A percentile compares a stretch with the other conserved stretches of the same genome.
phyloP scores from a whole-genome alignment of 805 yeast species.

The Teunomyces barrocoloradensis region DNA sequence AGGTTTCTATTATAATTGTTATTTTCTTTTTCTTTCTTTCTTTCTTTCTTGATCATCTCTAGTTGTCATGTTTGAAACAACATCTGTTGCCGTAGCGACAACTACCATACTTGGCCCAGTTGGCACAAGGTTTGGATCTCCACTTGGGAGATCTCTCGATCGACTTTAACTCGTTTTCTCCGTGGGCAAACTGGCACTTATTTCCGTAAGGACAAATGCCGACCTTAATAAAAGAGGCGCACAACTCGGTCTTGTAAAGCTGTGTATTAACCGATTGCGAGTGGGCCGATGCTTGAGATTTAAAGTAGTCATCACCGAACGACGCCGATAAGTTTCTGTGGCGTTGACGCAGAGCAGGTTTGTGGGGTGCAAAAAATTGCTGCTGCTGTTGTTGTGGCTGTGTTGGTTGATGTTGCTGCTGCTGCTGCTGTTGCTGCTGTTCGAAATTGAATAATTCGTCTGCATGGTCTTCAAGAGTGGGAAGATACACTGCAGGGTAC shows the following conservation, averaged over 20 bases:
- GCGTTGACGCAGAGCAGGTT: background rate
- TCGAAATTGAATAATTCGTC: conserved; percentile 22
- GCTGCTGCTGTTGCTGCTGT: conserved; percentile 12
- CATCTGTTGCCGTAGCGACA: conserved; percentile 91
- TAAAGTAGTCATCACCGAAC: conserved; percentile 2
- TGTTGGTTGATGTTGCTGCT: conserved; percentile 9
- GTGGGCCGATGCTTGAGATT: background rate
- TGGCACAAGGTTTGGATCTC: conserved; percentile 88
- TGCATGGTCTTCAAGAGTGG: conserved; percentile 10
- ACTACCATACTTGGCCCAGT: conserved; percentile 77
- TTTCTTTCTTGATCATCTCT: background rate
- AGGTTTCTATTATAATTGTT: background rate
- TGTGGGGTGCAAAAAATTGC: conserved; percentile 3
- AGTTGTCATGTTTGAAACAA: conserved; percentile 76
- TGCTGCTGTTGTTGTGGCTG: conserved; percentile 8
- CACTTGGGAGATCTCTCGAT: conserved; percentile 78
- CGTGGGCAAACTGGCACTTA: conserved; percentile 95
- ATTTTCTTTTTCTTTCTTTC: background rate
- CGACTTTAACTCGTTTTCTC: conserved; percentile 67
- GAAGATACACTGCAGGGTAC: background rate
- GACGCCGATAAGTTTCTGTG: background rate
- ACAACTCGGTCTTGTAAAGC: conserved; percentile 86
- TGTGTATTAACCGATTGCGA: conserved; percentile 47
- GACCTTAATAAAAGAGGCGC: conserved; percentile 70
- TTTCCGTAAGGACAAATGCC: conserved; percentile 80